phyloP scores from a whole-genome alignment of 257 asterid genomes.

The Paraleonurus japonicus region DNA sequence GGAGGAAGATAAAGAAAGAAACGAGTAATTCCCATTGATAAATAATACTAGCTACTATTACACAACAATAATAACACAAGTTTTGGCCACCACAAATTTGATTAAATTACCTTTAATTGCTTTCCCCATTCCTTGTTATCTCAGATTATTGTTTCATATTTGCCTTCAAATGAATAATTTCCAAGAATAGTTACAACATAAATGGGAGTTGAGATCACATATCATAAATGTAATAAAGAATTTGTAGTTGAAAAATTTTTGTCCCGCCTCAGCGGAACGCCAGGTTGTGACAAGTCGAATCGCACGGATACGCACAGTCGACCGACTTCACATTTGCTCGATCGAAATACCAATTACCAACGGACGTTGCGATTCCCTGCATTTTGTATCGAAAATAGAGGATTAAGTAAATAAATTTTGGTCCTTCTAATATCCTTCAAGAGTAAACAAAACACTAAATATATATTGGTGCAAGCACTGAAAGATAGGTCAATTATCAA shows the following conservation, averaged over 20 bases:
- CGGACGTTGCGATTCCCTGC: constrained; percentile 56
- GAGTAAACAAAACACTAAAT: too few relatives aligned
- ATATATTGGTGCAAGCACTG: too few relatives aligned
- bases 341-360: constrained; percentile 61
- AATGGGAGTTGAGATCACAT: constrained; percentile 26
- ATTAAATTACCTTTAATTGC: neutral
- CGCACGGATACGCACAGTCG: constrained; percentile 62
- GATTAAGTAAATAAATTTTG: neutral
- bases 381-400: neutral
- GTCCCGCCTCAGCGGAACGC: constrained; percentile 29
- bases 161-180: constrained; percentile 24
- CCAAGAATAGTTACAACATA: constrained; percentile 8
- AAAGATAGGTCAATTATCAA: too few relatives aligned
- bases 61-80: neutral
- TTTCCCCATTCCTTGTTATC: constrained; percentile 2
- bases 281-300: constrained; percentile 50
- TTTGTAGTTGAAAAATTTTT: neutral
- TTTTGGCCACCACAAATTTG: neutral
- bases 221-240: constrained; percentile 18
- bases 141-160: constrained; percentile 9
- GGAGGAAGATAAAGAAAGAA: too few relatives aligned
- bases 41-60: too few relatives aligned
- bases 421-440: neutral
- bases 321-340: constrained; percentile 42
- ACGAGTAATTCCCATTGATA: too few relatives aligned